Evolutionary conservation across 441 rosid species (phyloP).

Genomic region (Adansonia grandidieri): DNA sequence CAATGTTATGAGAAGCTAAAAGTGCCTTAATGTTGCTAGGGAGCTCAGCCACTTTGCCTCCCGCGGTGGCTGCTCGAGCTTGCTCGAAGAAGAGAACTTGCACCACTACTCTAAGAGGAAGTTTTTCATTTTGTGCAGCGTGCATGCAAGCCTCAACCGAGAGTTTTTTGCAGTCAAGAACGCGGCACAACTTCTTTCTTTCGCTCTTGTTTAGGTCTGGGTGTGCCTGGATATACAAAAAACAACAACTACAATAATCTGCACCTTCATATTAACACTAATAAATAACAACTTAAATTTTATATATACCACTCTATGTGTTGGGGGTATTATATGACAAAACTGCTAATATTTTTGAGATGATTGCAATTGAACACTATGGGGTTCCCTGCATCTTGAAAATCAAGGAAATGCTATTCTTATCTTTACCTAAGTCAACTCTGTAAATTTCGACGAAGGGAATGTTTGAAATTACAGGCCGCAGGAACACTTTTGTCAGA

Average conservation of each 20-base stretch:
- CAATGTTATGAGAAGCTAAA: conserved; percentile 65
- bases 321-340: no score
- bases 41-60: conserved; percentile 71
- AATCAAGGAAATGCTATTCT: conserved; percentile 17
- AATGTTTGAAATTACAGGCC: neutral
- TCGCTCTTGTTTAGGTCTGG: conserved; percentile 64
- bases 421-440: neutral
- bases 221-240: conserved; percentile 49
- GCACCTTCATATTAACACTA: neutral
- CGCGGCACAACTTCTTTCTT: conserved; percentile 62
- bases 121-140: conserved; percentile 72
- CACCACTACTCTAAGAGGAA: conserved; percentile 70
- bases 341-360: neutral
- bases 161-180: conserved; percentile 70
- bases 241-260: neutral
- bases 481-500: neutral
- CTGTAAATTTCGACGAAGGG: conserved; percentile 19
- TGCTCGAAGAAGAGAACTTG: conserved; percentile 83
- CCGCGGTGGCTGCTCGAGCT: conserved; percentile 71
- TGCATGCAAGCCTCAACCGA: conserved; percentile 81
- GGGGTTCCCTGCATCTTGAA: conserved; percentile 7
- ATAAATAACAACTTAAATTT: neutral
- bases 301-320: no score
- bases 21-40: conserved; percentile 91
- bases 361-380: neutral